Conservation (phyloP, 495 filamentous ascomycete genomes). For the Chaetomium tenue region DNA sequence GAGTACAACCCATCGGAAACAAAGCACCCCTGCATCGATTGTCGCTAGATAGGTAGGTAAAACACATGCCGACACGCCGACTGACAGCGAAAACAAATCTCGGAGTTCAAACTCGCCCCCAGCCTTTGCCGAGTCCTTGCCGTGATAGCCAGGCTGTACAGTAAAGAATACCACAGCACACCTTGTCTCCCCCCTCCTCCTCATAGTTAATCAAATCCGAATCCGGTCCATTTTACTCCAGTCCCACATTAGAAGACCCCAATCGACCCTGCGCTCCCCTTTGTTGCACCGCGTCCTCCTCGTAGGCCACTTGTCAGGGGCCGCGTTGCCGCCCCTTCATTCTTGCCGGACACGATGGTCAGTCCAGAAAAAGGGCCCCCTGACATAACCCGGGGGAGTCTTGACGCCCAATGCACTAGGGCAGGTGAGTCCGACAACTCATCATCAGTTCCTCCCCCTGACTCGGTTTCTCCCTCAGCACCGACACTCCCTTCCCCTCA, state of each 20-base stretch:
- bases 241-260: slow-evolving; percentile 4
- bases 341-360: background rate
- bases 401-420: background rate
- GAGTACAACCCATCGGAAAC: background rate
- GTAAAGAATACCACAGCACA: background rate
- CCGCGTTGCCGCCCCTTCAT: background rate
- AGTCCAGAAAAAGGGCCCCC: background rate
- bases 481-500: no score
- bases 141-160: background rate
- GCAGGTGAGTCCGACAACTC: background rate
- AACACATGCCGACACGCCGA: slow-evolving; percentile 3
- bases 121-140: background rate
- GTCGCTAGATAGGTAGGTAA: slow-evolving; percentile 10
- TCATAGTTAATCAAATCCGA: background rate
- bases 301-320: background rate
- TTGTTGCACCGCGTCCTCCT: background rate
- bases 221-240: slow-evolving; percentile 10
- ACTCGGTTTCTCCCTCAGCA: background rate
- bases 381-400: background rate
- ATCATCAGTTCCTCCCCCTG: no score
- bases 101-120: background rate
- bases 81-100: background rate
- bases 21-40: slow-evolving; percentile 4
- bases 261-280: background rate
- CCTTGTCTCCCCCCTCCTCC: background rate